Conservation (phyloP, 345 rosid genomes). For the Linum trigynum region DNA sequence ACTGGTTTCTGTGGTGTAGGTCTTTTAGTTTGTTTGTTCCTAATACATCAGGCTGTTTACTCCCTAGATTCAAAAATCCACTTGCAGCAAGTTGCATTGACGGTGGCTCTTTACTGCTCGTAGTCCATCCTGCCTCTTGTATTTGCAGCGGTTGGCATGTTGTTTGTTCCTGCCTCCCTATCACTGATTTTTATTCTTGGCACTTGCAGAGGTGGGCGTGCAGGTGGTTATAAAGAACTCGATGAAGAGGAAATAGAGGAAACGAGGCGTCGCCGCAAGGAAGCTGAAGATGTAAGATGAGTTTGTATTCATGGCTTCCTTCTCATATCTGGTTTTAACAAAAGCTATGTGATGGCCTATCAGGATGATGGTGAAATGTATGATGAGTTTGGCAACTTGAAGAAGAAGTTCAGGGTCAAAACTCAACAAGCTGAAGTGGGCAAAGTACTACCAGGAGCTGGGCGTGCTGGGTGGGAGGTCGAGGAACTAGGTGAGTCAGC, state of each 20-base stretch:
- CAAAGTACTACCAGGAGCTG: conserved; percentile 57
- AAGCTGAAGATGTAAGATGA: conserved; percentile 74
- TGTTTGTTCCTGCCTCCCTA: not conserved
- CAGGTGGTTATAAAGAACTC: conserved; percentile 95
- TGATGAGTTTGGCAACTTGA: conserved; percentile 97
- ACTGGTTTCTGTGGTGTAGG: too few relatives aligned
- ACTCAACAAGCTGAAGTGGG: conserved; percentile 64
- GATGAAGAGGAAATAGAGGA: conserved; percentile 99
- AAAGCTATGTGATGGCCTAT: conserved; percentile 3
- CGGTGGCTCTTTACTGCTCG: too few relatives aligned
- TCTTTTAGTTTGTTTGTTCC: too few relatives aligned
- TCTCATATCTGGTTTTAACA: conserved; percentile 14
- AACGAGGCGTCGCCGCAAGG: conserved; percentile 81
- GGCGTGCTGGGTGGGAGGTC: conserved; percentile 99
- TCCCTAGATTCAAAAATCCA: too few relatives aligned
- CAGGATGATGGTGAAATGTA: conserved; percentile 99
- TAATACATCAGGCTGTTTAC: too few relatives aligned
- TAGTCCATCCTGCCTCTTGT: too few relatives aligned
- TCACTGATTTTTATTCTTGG: not conserved
- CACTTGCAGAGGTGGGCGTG: conserved; percentile 85
- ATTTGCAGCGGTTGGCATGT: too few relatives aligned
- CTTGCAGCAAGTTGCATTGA: too few relatives aligned
- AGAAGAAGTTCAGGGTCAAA: conserved; percentile 91
- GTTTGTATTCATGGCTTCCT: conserved; percentile 6
- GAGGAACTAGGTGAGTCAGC: conserved; percentile 63